A percentile compares a stretch with the other conserved stretches of the same genome.
These are phyloP conservation scores for Corymbia calophylla DNA, from an alignment of 441 rosid species.

Conservation along the genomic window DNA sequence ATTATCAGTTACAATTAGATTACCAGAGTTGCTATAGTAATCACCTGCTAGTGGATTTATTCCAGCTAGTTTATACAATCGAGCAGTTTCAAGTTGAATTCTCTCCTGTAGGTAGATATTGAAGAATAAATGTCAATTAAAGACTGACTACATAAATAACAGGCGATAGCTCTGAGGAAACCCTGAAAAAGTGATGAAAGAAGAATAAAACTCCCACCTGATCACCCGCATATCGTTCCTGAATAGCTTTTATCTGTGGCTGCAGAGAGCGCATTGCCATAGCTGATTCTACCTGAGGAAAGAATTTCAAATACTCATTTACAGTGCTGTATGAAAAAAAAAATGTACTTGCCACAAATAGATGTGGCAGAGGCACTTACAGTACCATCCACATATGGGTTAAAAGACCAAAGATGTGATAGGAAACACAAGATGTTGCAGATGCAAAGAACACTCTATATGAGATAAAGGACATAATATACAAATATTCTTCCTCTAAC, in stretches of 20 bases:
- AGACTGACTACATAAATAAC: neutral
- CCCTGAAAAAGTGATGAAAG: neutral
- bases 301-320: conserved; percentile 1
- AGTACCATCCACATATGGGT: neutral
- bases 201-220: conserved; percentile 36
- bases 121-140: neutral
- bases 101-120: conserved; percentile 55
- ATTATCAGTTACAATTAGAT: neutral
- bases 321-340: neutral
- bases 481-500: neutral
- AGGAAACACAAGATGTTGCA: neutral
- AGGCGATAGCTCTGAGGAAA: neutral
- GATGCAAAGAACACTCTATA: neutral
- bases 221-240: conserved; percentile 73
- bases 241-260: conserved; percentile 90
- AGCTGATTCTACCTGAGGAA: conserved; percentile 70
- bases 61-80: conserved; percentile 88
- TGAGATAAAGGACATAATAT: neutral
- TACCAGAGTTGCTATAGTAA: neutral
- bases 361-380: neutral
- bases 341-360: neutral
- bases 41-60: conserved; percentile 90
- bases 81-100: conserved; percentile 91
- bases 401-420: neutral
- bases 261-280: conserved; percentile 90